Percentiles rank a stretch among this genome's conserved stretches.
These are phyloP conservation scores for Stenogyne calaminthoides DNA, from an alignment of 305 asterid species.

Conservation along the genomic window DNA sequence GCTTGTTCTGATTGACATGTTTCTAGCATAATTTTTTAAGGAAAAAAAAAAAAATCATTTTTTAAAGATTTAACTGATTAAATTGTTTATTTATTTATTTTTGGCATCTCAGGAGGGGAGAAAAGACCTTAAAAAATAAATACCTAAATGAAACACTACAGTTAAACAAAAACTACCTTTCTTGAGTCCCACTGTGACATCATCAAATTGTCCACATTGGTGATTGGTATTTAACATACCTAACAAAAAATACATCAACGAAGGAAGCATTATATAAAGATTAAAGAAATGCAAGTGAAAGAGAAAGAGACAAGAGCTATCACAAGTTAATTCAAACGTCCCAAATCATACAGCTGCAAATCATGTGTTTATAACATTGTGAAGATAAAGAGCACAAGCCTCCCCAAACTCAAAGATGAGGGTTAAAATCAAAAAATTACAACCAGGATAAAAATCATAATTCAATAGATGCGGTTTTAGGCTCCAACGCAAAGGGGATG, in stretches of 20 bases:
- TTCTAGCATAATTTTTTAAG: too few species aligned
- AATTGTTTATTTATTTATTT: too few species aligned
- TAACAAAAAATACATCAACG: neutral
- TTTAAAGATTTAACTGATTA: too few species aligned
- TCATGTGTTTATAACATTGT: conserved; percentile 10
- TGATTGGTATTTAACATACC: too few species aligned
- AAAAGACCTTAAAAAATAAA: too few species aligned
- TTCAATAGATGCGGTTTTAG: conserved; percentile 19
- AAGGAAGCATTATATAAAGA: neutral
- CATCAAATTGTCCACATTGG: too few species aligned
- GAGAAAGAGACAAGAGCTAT: neutral
- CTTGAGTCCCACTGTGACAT: too few species aligned
- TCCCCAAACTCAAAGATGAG: conserved; percentile 20
- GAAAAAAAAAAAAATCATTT: too few species aligned
- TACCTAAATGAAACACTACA: too few species aligned
- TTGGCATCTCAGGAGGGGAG: too few species aligned
- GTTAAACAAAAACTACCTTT: too few species aligned
- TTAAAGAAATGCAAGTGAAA: neutral
- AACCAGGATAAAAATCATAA: conserved; percentile 7
- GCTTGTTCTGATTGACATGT: too few species aligned
- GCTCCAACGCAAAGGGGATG: conserved; percentile 27
- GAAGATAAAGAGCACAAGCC: conserved; percentile 25
- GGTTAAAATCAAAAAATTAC: conserved; percentile 27
- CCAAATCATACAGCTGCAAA: neutral
- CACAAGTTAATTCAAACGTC: neutral